Base-by-base conservation (phyloP, 352 stramenopile species). In the Globisporangium splendens region DNA sequence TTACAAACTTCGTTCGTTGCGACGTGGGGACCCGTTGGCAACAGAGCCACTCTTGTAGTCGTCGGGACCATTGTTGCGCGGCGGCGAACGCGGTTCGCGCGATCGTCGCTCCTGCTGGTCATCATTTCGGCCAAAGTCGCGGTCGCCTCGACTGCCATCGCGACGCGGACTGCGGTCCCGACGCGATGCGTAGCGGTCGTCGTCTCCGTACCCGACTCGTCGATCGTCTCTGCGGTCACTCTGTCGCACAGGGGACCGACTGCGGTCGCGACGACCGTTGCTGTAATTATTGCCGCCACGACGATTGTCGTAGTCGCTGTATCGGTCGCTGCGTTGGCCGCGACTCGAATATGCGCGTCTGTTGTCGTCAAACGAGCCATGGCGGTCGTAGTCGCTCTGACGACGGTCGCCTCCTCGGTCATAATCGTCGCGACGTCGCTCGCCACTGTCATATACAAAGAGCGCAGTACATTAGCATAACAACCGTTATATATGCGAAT, bases 231-330 rank as follows among this genome's bases (percentile, higher is more conserved):
- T 55, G 22, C 56, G 56, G n/a, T 50, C 56, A n/a, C 28, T 31
- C 24, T 31, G n/a, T 22, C 47, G 56, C 42, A 35, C 24, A 13
- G 56, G 56, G 41, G 57, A 63, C 3, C 57, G 57, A 7, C 57
- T 63, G 13, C 57, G 57, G 14, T 63, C 57, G 18, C 57, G 57
- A 61, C 54, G 54, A 17, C 15, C 15, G 38, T 21, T 43, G 7
- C 50, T 15, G 22, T 21, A 20, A 15, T 18, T 13, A 14, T 20
- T 35, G 3, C n/a, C 17, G 20, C 49, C 28, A n/a, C 38, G 56
- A 21, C 46, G 35, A 24, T n/a, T 56, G 18, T 56, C 47, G 12
- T 12, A 21, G 14, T 56, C 56, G 20, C 12, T 14, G 5, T 31
- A 31, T 31, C 24, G 24, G 24, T 31, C 24, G 24, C 24, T 31